A percentile compares a stretch with the other conserved stretches of the same genome.
Evolutionary conservation across 2,329 filamentous ascomycete species (phyloP).

Genomic region (Bimuria novae-zelandiae): DNA sequence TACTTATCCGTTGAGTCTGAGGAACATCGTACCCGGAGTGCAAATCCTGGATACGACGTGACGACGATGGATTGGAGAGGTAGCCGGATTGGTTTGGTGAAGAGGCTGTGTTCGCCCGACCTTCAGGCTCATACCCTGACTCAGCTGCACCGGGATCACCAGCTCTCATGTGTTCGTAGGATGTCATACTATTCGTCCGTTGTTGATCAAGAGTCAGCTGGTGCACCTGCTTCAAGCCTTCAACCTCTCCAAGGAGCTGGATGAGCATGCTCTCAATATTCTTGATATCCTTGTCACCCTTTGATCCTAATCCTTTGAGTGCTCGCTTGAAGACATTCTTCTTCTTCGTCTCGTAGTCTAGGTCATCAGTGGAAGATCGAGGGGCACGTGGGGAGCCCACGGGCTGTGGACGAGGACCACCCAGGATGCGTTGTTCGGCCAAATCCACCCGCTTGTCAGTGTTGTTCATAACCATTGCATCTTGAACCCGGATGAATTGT

Average conservation of each 20-base stretch:
- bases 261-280: slow-evolving; percentile 75
- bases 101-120: slow-evolving; percentile 74
- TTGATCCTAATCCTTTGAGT: slow-evolving; percentile 85
- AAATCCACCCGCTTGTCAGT: slow-evolving; percentile 88
- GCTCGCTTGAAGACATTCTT: slow-evolving; percentile 93
- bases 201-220: slow-evolving; percentile 38
- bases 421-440: slow-evolving; percentile 79
- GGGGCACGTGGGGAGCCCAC: slow-evolving; percentile 64
- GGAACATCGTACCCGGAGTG: slow-evolving; percentile 58
- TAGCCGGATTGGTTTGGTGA: slow-evolving; percentile 77
- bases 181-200: slow-evolving; percentile 60
- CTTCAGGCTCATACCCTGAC: slow-evolving; percentile 80
- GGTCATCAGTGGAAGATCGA: slow-evolving; percentile 56
- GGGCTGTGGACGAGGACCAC: slow-evolving; percentile 84
- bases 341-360: slow-evolving; percentile 72
- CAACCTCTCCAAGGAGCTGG: slow-evolving; percentile 89
- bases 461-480: slow-evolving; percentile 83
- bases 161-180: slow-evolving; percentile 71
- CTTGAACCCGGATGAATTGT: slow-evolving; percentile 85
- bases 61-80: slow-evolving; percentile 63
- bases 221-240: slow-evolving; percentile 59
- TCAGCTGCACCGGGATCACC: slow-evolving; percentile 68
- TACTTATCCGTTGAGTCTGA: slow-evolving; percentile 81
- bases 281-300: slow-evolving; percentile 83
- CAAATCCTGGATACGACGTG: slow-evolving; percentile 51